Evolutionary conservation across 2,329 filamentous ascomycete genomes (phyloP).

Genomic region (Pleoardoris graminearum): DNA sequence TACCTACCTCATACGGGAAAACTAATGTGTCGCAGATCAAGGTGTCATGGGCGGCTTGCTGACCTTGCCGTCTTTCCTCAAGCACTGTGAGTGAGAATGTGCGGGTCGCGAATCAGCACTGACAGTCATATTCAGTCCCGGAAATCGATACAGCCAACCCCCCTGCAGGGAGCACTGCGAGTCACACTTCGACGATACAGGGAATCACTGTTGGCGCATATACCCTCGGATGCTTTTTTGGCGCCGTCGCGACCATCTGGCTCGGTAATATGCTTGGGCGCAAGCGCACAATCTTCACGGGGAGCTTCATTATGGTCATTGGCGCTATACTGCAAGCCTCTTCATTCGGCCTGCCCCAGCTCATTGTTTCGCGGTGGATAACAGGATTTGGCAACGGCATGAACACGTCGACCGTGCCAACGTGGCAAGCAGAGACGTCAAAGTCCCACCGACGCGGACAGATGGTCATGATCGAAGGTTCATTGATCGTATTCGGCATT

Average conservation of each 20-base stretch:
- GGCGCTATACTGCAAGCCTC: slow-evolving; percentile 63
- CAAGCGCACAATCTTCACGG: slow-evolving; percentile 62
- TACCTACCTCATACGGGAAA: neutral
- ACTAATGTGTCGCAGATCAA: slow-evolving; percentile 29
- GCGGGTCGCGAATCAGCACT: neutral
- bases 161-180: slow-evolving; percentile 34
- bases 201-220: slow-evolving; percentile 46
- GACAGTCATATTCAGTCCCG: slow-evolving; percentile 28
- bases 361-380: slow-evolving; percentile 56
- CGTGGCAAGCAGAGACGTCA: slow-evolving; percentile 53
- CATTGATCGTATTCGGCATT: slow-evolving; percentile 51
- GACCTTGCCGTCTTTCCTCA: slow-evolving; percentile 65
- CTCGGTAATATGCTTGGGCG: slow-evolving; percentile 63
- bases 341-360: slow-evolving; percentile 51
- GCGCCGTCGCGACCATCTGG: slow-evolving; percentile 49
- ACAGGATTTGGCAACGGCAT: slow-evolving; percentile 53
- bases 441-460: slow-evolving; percentile 52
- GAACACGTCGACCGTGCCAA: slow-evolving; percentile 47
- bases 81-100: slow-evolving; percentile 21
- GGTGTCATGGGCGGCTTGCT: slow-evolving; percentile 67
- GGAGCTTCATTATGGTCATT: slow-evolving; percentile 60
- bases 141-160: slow-evolving; percentile 46
- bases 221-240: slow-evolving; percentile 51
- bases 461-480: slow-evolving; percentile 54
- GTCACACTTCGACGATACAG: slow-evolving; percentile 48